phyloP scores from a whole-genome alignment of 768 basidiomycete genomes.

The Hypsizygus marmoreus region DNA sequence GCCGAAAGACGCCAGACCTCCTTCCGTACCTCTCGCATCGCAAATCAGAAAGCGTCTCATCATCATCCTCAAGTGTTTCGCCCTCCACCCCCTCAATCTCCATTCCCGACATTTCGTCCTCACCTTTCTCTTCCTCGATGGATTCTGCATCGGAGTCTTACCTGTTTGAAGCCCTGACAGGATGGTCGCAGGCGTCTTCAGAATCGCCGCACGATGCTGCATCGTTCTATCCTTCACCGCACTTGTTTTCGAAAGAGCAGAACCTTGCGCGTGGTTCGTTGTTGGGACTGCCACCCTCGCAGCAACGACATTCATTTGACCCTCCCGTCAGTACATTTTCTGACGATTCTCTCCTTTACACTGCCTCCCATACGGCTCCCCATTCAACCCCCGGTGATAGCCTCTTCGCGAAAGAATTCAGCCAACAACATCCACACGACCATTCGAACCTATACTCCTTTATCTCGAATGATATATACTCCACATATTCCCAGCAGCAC shows the following conservation, averaged over 20 bases:
- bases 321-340: slow-evolving; percentile 31
- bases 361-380: slow-evolving; percentile 12
- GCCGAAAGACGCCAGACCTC: slow-evolving; percentile 39
- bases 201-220: slow-evolving; percentile 14
- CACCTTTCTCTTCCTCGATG: slow-evolving; percentile 22
- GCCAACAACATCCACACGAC: slow-evolving; percentile 8
- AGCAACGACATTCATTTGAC: slow-evolving; percentile 33
- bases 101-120: slow-evolving; percentile 25
- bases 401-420: slow-evolving; percentile 10
- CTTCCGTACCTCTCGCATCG: slow-evolving; percentile 29
- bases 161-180: slow-evolving; percentile 22
- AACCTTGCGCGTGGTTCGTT: slow-evolving; percentile 23
- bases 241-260: slow-evolving; percentile 20
- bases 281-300: slow-evolving; percentile 22
- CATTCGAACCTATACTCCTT: slow-evolving; percentile 15
- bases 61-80: slow-evolving; percentile 41
- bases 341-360: slow-evolving; percentile 28
- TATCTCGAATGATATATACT: slow-evolving; percentile 19
- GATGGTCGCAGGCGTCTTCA: slow-evolving; percentile 23
- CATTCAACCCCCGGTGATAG: slow-evolving; percentile 6
- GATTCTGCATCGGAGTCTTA: slow-evolving; percentile 23
- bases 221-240: slow-evolving; percentile 19
- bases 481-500: slow-evolving; percentile 29
- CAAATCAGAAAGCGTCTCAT: slow-evolving; percentile 40
- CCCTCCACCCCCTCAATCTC: slow-evolving; percentile 35